Conservation (phyloP, 306 rosid genomes). For the Acacia confusa region DNA sequence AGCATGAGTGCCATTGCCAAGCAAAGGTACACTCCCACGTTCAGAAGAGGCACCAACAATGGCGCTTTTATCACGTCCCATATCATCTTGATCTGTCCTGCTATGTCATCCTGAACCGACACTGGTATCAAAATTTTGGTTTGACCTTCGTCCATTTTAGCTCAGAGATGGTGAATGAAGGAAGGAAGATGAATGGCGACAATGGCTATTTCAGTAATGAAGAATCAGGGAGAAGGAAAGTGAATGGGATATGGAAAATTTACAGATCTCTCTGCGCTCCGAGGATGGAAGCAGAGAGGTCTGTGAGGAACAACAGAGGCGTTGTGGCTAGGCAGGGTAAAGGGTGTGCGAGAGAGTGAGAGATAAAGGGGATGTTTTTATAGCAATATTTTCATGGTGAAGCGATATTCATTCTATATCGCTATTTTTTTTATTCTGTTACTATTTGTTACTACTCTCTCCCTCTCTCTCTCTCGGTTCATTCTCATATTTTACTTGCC, state of each 20-base stretch:
- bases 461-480: not conserved
- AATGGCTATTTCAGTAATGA: not conserved
- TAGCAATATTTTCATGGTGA: slow-evolving; percentile 50
- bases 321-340: slow-evolving; percentile 20
- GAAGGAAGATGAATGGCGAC: not conserved
- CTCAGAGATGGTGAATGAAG: not conserved
- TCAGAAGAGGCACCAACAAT: slow-evolving; percentile 81
- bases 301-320: slow-evolving; percentile 40
- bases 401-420: slow-evolving; percentile 20
- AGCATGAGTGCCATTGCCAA: slow-evolving; percentile 93
- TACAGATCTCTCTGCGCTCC: slow-evolving; percentile 28
- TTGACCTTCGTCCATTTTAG: slow-evolving; percentile 57
- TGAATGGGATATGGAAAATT: not conserved
- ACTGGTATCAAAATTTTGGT: slow-evolving; percentile 59
- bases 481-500: not conserved
- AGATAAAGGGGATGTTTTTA: slow-evolving; percentile 44
- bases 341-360: slow-evolving; percentile 18
- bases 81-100: slow-evolving; percentile 58
- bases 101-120: slow-evolving; percentile 61
- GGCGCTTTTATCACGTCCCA: slow-evolving; percentile 95
- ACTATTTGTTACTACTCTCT: not conserved
- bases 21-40: slow-evolving; percentile 54
- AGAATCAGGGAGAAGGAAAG: slow-evolving; percentile 25
- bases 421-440: slow-evolving; percentile 1
- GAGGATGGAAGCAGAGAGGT: slow-evolving; percentile 27